These are phyloP conservation scores for Albugo candida DNA, from an alignment of 352 stramenopile species.

Conservation along the genomic window DNA sequence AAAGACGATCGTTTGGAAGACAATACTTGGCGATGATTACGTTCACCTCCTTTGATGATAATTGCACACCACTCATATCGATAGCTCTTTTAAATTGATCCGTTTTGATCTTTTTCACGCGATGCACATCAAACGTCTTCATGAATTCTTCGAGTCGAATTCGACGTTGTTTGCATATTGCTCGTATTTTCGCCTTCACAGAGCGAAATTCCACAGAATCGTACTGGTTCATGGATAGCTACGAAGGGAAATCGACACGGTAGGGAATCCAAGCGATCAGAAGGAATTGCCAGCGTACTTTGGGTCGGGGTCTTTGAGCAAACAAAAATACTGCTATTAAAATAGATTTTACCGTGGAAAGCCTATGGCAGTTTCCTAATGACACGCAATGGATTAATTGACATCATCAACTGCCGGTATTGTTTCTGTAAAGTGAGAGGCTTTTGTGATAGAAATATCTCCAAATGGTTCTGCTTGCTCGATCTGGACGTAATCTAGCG, in stretches of 20 bases:
- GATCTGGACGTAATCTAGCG: conserved; percentile 92
- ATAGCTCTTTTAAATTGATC: conserved; percentile 70
- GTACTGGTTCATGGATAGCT: neutral
- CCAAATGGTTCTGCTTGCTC: conserved; percentile 85
- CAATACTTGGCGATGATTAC: conserved; percentile 51
- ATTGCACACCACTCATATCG: conserved; percentile 48
- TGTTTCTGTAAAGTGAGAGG: conserved; percentile 38
- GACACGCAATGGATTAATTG: too few species aligned
- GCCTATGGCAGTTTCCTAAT: too few species aligned
- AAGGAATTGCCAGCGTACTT: too few species aligned
- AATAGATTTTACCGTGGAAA: too few species aligned
- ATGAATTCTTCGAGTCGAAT: conserved; percentile 76
- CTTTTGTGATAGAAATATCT: conserved; percentile 83
- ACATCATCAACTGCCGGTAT: conserved; percentile 57
- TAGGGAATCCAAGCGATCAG: too few species aligned
- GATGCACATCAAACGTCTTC: conserved; percentile 73
- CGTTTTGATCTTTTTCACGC: conserved; percentile 62
- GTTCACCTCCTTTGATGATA: conserved; percentile 27
- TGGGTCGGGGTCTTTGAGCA: too few species aligned
- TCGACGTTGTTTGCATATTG: conserved; percentile 62
- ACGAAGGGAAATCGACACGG: too few species aligned
- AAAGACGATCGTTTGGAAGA: conserved; percentile 27
- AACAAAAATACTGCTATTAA: too few species aligned
- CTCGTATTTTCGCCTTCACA: conserved; percentile 57
- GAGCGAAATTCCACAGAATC: conserved; percentile 58